Conservation (phyloP, 371 early-diverging fungal genomes). For the Mucor plumbeus region DNA sequence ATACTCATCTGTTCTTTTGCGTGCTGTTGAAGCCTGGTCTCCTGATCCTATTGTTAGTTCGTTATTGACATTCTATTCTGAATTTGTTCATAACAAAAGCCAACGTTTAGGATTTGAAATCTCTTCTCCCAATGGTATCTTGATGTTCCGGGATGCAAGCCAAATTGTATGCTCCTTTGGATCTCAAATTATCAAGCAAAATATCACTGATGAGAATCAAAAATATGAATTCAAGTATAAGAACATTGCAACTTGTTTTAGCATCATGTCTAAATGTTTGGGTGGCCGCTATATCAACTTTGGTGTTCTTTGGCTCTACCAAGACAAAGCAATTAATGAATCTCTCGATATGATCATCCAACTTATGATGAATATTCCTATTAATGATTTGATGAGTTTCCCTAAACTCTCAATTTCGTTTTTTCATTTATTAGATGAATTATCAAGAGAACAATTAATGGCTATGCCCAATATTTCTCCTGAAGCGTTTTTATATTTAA, state of each 20-base stretch:
- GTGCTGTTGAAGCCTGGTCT: slow-evolving; percentile 74
- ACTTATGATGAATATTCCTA: slow-evolving; percentile 74
- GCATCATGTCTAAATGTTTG: slow-evolving; percentile 72
- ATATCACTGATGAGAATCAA: slow-evolving; percentile 30
- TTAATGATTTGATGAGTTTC: slow-evolving; percentile 73
- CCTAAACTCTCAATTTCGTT: slow-evolving; percentile 68
- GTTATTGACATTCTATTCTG: slow-evolving; percentile 76
- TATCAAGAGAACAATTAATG: slow-evolving; percentile 70
- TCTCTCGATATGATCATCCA: slow-evolving; percentile 73
- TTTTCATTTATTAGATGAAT: slow-evolving; percentile 67
- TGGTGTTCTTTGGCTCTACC: slow-evolving; percentile 91
- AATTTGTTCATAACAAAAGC: slow-evolving; percentile 81
- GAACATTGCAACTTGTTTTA: slow-evolving; percentile 78
- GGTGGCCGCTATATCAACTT: slow-evolving; percentile 89
- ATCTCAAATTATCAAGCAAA: slow-evolving; percentile 39
- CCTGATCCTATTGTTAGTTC: slow-evolving; percentile 71
- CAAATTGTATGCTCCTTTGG: slow-evolving; percentile 59
- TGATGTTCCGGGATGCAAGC: slow-evolving; percentile 90
- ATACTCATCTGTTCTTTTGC: slow-evolving; percentile 66
- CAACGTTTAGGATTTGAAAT: slow-evolving; percentile 86
- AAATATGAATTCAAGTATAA: slow-evolving; percentile 70
- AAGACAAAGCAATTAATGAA: slow-evolving; percentile 82
- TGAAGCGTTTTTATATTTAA: slow-evolving; percentile 61
- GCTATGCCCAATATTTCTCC: slow-evolving; percentile 57
- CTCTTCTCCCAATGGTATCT: slow-evolving; percentile 85